Conservation (phyloP, 768 basidiomycete genomes). For the Chalciporus pseudorubinellus region DNA sequence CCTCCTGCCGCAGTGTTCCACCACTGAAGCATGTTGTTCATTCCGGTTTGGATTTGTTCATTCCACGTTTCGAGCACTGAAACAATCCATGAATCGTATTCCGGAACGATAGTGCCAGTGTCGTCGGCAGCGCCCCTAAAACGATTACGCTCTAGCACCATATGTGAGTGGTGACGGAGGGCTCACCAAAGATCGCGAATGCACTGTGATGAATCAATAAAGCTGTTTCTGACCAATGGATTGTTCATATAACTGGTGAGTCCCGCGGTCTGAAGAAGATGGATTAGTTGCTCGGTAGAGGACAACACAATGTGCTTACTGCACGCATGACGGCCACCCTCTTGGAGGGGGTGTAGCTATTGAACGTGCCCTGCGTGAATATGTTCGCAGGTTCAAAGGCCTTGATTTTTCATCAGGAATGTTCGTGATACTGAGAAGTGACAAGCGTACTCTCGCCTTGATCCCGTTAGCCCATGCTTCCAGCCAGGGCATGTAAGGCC, state of each 20-base stretch:
- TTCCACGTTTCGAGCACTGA: not conserved
- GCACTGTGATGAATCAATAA: not conserved
- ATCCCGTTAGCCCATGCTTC: not conserved
- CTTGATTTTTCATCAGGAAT: no score
- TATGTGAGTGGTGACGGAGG: no score
- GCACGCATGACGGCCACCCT: not conserved
- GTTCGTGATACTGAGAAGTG: no score
- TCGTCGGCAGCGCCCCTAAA: no score
- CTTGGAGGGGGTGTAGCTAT: not conserved
- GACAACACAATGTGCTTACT: no score
- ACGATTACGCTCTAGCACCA: no score
- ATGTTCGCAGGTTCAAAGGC: not conserved
- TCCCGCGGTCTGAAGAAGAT: not conserved
- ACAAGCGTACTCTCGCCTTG: not conserved
- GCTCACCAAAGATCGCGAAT: not conserved
- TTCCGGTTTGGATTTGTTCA: not conserved
- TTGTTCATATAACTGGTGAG: not conserved
- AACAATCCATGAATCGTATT: not conserved
- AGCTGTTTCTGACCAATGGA: not conserved
- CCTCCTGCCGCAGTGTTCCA: not conserved
- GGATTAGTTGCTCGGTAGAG: no score
- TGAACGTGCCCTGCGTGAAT: not conserved
- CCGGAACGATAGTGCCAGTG: not conserved
- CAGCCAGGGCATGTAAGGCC: not conserved
- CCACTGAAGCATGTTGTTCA: not conserved